Percentiles rank a stretch among this genome's conserved stretches.
phyloP scores from a whole-genome alignment of 2,329 filamentous ascomycete species.

The Exophiala aquamarina region DNA sequence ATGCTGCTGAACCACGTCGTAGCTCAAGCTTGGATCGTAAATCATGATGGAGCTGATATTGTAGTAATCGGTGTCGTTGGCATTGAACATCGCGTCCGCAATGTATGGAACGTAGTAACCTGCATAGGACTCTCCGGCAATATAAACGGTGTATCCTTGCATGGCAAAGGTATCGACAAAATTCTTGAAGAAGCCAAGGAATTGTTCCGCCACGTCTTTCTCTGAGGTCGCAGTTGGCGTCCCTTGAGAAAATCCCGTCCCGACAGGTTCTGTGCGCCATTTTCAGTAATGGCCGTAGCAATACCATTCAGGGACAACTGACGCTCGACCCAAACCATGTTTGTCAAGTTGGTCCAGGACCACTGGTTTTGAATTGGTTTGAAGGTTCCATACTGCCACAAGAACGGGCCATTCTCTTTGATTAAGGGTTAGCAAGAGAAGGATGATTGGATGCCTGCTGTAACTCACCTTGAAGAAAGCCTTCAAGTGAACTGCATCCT shows the following conservation, averaged over 20 bases:
- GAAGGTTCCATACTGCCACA: constrained; percentile 33
- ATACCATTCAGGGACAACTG: constrained; percentile 2
- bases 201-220: constrained; percentile 68
- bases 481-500: constrained; percentile 82
- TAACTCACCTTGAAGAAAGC: constrained; percentile 59
- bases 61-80: constrained; percentile 65
- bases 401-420: constrained; percentile 35
- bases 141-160: constrained; percentile 67
- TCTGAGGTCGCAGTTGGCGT: constrained; percentile 64
- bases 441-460: constrained; percentile 65
- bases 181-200: constrained; percentile 77
- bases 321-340: constrained; percentile 72
- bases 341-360: constrained; percentile 74
- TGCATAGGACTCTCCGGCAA: constrained; percentile 59
- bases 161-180: constrained; percentile 71
- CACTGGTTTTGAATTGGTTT: constrained; percentile 44
- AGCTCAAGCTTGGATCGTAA: constrained; percentile 67
- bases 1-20: constrained; percentile 51
- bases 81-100: constrained; percentile 69
- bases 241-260: constrained; percentile 69
- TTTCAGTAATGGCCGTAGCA: neutral
- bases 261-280: constrained; percentile 37
- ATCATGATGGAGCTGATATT: constrained; percentile 69
- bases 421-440: neutral
- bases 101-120: constrained; percentile 69